Conservation (phyloP, 176 grass and related monocot species). For the Musa beccarii region DNA sequence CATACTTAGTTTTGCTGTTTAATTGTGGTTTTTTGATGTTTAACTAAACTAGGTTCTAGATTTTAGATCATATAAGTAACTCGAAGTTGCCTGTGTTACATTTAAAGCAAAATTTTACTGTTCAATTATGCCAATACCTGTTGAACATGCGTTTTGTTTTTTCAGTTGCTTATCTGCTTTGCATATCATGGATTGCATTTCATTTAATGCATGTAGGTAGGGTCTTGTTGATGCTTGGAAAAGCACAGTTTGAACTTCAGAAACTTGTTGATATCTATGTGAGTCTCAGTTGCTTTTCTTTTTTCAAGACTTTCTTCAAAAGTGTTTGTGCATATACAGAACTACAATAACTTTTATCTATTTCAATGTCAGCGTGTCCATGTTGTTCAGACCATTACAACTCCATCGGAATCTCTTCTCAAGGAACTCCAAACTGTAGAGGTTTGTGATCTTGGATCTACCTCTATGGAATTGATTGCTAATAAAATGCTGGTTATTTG, state of each 20-base stretch:
- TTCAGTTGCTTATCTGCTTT: neutral
- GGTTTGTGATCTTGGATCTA: slow-evolving; percentile 40
- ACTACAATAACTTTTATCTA: slow-evolving; percentile 18
- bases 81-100: neutral
- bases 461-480: slow-evolving; percentile 15
- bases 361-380: slow-evolving; percentile 53
- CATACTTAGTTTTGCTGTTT: neutral
- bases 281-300: slow-evolving; percentile 28
- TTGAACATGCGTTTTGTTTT: neutral
- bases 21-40: neutral
- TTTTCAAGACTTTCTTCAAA: neutral
- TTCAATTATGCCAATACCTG: neutral
- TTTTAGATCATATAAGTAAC: neutral
- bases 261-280: slow-evolving; percentile 88
- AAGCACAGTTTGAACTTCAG: slow-evolving; percentile 77
- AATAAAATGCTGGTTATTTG: neutral
- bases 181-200: neutral
- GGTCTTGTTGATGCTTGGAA: slow-evolving; percentile 77
- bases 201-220: slow-evolving; percentile 38
- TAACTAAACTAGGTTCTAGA: neutral
- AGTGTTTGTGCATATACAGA: slow-evolving; percentile 8
- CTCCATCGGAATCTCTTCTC: slow-evolving; percentile 94
- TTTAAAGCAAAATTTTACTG: neutral
- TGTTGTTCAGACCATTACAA: slow-evolving; percentile 81
- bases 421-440: slow-evolving; percentile 96